Evolutionary conservation across 371 early-diverging fungal genomes (phyloP).

Genomic region (Polyrhizophydium stewartii): DNA sequence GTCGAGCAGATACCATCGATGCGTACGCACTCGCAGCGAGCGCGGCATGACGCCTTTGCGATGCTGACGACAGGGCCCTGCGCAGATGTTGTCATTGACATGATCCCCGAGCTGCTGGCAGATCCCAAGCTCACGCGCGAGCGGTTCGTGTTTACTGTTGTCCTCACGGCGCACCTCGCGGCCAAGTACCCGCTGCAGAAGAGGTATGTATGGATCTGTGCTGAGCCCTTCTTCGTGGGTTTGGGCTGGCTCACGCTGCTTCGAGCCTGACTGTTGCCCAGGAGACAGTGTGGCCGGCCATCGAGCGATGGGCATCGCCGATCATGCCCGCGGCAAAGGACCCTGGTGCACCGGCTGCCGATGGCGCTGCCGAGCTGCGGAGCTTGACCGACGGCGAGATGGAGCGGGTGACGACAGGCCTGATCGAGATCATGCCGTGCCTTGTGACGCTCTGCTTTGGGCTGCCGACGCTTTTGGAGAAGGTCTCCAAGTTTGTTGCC

Average conservation of each 20-base stretch:
- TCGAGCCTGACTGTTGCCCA: not conserved
- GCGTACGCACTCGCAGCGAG: not conserved
- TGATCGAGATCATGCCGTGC: not conserved
- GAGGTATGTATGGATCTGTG: not conserved
- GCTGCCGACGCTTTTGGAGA: not conserved
- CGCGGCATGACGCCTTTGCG: too few species aligned
- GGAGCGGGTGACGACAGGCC: too few species aligned
- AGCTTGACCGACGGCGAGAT: too few species aligned
- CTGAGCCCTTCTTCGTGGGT: too few species aligned
- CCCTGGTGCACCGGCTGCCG: not conserved
- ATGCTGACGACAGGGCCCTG: not conserved
- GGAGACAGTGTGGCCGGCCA: not conserved
- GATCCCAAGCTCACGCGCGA: not conserved
- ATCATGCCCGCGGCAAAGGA: not conserved
- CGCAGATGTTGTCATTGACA: constrained; percentile 1
- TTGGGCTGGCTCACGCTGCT: too few species aligned
- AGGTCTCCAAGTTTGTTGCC: not conserved
- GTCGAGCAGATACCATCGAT: constrained; percentile 7
- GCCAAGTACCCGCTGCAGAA: not conserved
- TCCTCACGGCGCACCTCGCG: not conserved
- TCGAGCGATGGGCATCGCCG: not conserved
- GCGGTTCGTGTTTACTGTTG: not conserved
- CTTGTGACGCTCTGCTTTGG: not conserved
- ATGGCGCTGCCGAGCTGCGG: not conserved
- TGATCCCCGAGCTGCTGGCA: constrained; percentile 5